Evolutionary conservation across 306 rosid species (phyloP).

Genomic region (Erythrophleum fordii): DNA sequence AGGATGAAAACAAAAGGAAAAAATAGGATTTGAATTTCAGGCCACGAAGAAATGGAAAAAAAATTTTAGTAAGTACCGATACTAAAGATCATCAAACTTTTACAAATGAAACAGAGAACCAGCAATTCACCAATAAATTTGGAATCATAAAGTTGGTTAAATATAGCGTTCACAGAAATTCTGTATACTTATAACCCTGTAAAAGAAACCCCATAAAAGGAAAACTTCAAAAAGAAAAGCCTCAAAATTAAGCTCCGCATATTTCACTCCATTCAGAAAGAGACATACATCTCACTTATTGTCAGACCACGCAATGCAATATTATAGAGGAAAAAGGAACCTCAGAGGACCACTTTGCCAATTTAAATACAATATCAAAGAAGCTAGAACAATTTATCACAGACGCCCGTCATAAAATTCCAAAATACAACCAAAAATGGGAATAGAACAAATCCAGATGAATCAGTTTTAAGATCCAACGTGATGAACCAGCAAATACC

Average conservation of each 20-base stretch:
- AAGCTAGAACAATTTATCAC: slow-evolving; percentile 8
- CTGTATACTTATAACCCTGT: slow-evolving; percentile 50
- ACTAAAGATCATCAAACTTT: slow-evolving; percentile 21
- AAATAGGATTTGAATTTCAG: slow-evolving; percentile 1
- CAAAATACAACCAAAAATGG: slow-evolving; percentile 7
- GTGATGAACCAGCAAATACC: slow-evolving; percentile 4
- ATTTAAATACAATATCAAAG: not conserved
- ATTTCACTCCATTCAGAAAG: slow-evolving; percentile 27
- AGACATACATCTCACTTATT: not conserved
- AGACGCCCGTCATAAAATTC: slow-evolving; percentile 21
- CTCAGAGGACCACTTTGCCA: slow-evolving; percentile 30
- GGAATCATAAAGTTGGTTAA: slow-evolving; percentile 33
- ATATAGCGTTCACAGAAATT: slow-evolving; percentile 23
- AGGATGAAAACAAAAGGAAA: slow-evolving; percentile 4
- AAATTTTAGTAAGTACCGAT: slow-evolving; percentile 38
- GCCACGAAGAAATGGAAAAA: slow-evolving; percentile 20
- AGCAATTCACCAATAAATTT: slow-evolving; percentile 32
- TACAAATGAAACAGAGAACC: slow-evolving; percentile 26
- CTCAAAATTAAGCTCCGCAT: slow-evolving; percentile 4
- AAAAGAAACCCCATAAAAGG: slow-evolving; percentile 33
- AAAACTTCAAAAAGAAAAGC: not conserved
- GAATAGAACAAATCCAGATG: slow-evolving; percentile 21
- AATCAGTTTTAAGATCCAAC: slow-evolving; percentile 58
- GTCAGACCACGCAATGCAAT: slow-evolving; percentile 31
- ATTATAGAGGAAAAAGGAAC: not conserved